A percentile compares a stretch with the other conserved stretches of the same genome.
Conservation (phyloP, 352 stramenopile genomes). For the Phytopythium sindhum region DNA sequence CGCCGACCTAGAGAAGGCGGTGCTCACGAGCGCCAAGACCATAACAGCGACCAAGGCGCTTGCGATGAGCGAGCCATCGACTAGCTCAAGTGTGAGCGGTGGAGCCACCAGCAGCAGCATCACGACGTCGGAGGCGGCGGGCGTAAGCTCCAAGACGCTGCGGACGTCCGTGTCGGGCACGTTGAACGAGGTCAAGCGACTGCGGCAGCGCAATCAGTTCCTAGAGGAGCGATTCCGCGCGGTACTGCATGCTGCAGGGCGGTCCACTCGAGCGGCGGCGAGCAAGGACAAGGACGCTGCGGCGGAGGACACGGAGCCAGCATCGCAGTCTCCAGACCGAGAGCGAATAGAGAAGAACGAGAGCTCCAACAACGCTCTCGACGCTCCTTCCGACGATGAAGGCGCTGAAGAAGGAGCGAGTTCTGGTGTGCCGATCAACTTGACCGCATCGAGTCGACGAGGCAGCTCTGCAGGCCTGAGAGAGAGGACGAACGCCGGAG, state of each 20-base stretch:
- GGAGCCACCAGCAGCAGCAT: neutral
- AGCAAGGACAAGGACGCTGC: neutral
- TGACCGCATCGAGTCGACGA: neutral
- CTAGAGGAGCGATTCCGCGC: slow-evolving; percentile 60
- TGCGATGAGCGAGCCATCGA: neutral
- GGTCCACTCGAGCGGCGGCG: neutral
- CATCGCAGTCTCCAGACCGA: neutral
- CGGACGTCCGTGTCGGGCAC: slow-evolving; percentile 1
- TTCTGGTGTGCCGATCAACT: neutral
- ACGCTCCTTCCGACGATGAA: neutral
- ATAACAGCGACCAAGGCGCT: slow-evolving; percentile 19
- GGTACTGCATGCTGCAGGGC: neutral
- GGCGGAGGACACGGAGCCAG: neutral
- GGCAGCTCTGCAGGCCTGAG: neutral
- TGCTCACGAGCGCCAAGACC: slow-evolving; percentile 30
- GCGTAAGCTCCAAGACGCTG: neutral
- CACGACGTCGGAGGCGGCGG: neutral
- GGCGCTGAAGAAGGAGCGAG: neutral
- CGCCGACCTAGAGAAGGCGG: slow-evolving; percentile 37
- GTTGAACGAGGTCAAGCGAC: slow-evolving; percentile 43
- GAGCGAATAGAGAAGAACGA: neutral
- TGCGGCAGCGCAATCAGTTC: slow-evolving; percentile 55
- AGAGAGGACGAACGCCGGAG: neutral
- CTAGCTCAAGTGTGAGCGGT: neutral
- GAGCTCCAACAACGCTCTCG: neutral